phyloP scores from a whole-genome alignment of 2,329 filamentous ascomycete genomes.

The Botrytis galanthina region DNA sequence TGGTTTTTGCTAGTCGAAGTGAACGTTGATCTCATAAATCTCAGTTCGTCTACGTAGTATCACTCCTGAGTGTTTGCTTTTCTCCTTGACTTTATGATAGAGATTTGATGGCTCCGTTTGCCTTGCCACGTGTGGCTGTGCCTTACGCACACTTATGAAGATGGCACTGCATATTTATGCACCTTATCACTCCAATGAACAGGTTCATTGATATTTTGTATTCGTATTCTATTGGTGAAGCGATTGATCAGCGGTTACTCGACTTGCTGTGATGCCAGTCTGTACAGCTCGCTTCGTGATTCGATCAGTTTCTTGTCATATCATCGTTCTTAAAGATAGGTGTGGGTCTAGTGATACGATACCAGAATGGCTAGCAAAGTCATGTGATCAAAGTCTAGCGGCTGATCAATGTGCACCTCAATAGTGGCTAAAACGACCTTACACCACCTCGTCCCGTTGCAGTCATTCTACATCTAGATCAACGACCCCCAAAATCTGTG shows the following conservation, averaged over 20 bases:
- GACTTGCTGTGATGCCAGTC: neutral
- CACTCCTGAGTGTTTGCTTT: neutral
- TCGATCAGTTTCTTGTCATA: neutral
- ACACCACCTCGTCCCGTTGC: neutral
- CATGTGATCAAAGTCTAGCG: neutral
- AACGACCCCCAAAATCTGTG: neutral
- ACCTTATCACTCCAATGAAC: slow-evolving; percentile 4
- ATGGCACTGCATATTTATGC: slow-evolving; percentile 2
- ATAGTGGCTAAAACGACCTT: neutral
- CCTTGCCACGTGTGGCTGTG: slow-evolving; percentile 14
- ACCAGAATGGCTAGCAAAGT: neutral
- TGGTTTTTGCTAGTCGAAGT: too few species aligned
- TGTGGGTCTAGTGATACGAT: neutral
- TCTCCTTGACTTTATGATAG: neutral
- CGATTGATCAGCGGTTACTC: neutral
- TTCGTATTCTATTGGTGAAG: neutral
- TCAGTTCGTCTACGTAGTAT: neutral
- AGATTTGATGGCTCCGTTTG: neutral
- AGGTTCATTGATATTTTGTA: neutral
- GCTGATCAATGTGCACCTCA: neutral
- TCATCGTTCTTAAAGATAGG: neutral
- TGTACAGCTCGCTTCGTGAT: neutral
- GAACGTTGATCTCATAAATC: neutral
- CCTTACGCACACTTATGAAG: slow-evolving; percentile 11
- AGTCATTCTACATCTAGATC: neutral